These are phyloP conservation scores for Coniochaeta sp. DNA, from an alignment of 2,329 filamentous ascomycete species.

Conservation along the genomic window DNA sequence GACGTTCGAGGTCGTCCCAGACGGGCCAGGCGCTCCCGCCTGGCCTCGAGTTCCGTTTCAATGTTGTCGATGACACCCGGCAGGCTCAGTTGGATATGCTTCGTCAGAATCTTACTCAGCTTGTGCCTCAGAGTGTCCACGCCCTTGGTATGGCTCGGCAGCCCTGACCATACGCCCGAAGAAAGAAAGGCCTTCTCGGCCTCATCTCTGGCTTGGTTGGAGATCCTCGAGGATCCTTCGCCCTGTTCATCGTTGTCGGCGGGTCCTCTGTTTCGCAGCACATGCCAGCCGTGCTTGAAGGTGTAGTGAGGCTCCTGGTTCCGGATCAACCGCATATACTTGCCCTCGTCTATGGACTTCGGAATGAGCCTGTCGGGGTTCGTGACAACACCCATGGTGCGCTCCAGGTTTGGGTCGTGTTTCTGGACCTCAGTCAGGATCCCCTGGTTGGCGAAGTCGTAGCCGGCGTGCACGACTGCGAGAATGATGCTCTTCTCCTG, in stretches of 20 bases:
- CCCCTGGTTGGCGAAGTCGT: conserved; percentile 42
- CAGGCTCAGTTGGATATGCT: conserved; percentile 20
- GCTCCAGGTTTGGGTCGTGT: conserved; percentile 32
- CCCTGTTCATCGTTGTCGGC: conserved; percentile 11
- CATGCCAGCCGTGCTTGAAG: conserved; percentile 25
- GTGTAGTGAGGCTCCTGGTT: conserved; percentile 16
- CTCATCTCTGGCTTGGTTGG: conserved; percentile 10
- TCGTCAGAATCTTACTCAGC: conserved; percentile 26
- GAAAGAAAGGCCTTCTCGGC: conserved; percentile 12
- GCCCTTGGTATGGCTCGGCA: conserved; percentile 23
- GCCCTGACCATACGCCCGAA: conserved; percentile 17
- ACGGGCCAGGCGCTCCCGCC: conserved; percentile 9
- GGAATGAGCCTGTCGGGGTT: conserved; percentile 38
- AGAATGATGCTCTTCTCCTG: conserved; percentile 52
- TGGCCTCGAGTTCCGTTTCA: conserved; percentile 11
- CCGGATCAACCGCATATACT: conserved; percentile 27
- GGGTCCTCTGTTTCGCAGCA: conserved; percentile 30
- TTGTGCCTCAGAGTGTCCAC: conserved; percentile 26
- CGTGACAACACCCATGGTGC: conserved; percentile 51
- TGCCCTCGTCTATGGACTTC: conserved; percentile 18
- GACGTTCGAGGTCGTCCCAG: conserved; percentile 19
- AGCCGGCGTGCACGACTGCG: conserved; percentile 41
- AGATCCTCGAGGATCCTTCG: neutral
- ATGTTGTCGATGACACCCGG: conserved; percentile 20
- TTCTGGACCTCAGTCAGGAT: conserved; percentile 36